Evolutionary conservation across 2,329 filamentous ascomycete species (phyloP), one percentile per base, ranked within the genome.

Genomic region (Pseudopyrenochaeta lycopersici): DNA sequence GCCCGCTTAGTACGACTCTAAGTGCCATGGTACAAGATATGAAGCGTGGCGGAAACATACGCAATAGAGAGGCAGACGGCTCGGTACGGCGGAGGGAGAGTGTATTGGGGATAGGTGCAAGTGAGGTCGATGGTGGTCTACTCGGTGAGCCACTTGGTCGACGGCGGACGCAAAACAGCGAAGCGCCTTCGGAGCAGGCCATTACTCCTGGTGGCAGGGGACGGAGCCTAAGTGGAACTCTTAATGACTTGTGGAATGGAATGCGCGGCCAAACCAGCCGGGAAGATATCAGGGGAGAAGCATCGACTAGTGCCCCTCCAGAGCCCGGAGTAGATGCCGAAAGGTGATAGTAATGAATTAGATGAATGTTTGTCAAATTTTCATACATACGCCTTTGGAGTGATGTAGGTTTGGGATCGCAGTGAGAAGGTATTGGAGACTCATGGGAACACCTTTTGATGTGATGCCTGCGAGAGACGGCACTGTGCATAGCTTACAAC

Each of bases 11-110:
- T 2, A 83, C 81, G 1, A 83, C 83, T 1, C 77, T 90, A 14
- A 85, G 81, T 66, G 87, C 84, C 1, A 83, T 90, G 42, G 85
- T 90, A 5, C 87, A 86, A 7, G 87, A 90, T 58, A 82, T 85
- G 18, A 77, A 89, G 21, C 81, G 86, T n/a, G 82, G 84, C 14
- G 83, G 84, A 12, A 58, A 50, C 40, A 14, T 66, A 0, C 41
- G 64, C 17, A 15, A 38, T 40, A 20, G 56, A 50, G 38, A 44
- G 4, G n/a, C 11, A 14, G 58, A 47, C 3, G 51, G 42, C 9
- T 42, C 40, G 11, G 41, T 29, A 1, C 46, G 49, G 17, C 46
- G 66, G 12, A 27, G 68, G 15, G 62, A 62, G 36, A 70, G 66
- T 33, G 60, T 67, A 1, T 30, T 72, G 0, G 67, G 68, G 0